These are phyloP conservation scores for Aspergillus sclerotiicarbonarius DNA, from an alignment of 495 filamentous ascomycete species.

Conservation along the genomic window DNA sequence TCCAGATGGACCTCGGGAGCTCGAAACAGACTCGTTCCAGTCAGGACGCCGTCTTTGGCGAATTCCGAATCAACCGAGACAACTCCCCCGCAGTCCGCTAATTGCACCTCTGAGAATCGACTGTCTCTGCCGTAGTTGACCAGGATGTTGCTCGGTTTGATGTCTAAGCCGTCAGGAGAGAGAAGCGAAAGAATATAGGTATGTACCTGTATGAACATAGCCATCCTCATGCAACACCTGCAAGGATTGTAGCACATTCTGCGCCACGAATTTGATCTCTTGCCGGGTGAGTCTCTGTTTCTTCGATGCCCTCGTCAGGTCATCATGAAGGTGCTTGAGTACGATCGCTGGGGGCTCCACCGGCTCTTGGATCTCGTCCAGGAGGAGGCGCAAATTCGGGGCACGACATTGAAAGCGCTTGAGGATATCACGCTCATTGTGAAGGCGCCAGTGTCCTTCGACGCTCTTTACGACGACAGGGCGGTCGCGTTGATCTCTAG, in stretches of 20 bases:
- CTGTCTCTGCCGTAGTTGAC: too few species aligned
- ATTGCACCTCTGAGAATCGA: too few species aligned
- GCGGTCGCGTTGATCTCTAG: slow-evolving; percentile 25
- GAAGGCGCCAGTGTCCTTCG: slow-evolving; percentile 30
- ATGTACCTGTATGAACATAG: slow-evolving; percentile 39
- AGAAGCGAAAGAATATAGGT: too few species aligned
- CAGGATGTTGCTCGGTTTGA: too few species aligned
- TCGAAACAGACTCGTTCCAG: too few species aligned
- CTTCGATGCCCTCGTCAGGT: slow-evolving; percentile 31
- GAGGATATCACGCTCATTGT: slow-evolving; percentile 44
- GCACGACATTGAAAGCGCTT: slow-evolving; percentile 31
- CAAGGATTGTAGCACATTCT: slow-evolving; percentile 34
- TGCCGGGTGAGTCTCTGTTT: slow-evolving; percentile 31
- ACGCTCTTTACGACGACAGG: slow-evolving; percentile 39
- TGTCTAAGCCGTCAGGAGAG: too few species aligned
- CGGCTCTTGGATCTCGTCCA: slow-evolving; percentile 32
- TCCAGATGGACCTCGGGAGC: too few species aligned
- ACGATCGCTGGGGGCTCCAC: slow-evolving; percentile 42
- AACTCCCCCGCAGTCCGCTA: too few species aligned
- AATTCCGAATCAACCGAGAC: too few species aligned
- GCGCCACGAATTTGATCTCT: slow-evolving; percentile 45
- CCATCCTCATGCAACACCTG: slow-evolving; percentile 36
- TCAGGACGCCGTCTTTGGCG: too few species aligned
- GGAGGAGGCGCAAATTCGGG: slow-evolving; percentile 17
- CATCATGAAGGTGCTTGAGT: slow-evolving; percentile 40